phyloP scores from a whole-genome alignment of 352 stramenopile species.

The Plasmopara muralis region DNA sequence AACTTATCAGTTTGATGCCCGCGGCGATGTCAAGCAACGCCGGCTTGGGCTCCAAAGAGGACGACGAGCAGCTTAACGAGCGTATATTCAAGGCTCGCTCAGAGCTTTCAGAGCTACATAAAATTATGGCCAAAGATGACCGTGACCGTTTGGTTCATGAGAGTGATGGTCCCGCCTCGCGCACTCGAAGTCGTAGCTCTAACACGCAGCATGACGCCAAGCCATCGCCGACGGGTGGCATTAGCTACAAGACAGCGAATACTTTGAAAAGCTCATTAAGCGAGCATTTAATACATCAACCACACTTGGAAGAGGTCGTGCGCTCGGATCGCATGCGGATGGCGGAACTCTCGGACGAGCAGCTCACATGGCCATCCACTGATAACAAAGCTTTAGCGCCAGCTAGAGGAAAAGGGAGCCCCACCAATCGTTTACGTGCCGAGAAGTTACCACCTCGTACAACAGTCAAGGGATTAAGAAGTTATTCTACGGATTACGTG shows the following conservation, averaged over 20 bases:
- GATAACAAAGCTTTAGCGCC: slow-evolving; percentile 11
- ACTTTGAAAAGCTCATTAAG: slow-evolving; percentile 24
- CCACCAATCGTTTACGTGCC: slow-evolving; percentile 14
- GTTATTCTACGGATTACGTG: slow-evolving; percentile 67
- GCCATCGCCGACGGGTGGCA: slow-evolving; percentile 8
- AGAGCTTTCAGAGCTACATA: slow-evolving; percentile 44
- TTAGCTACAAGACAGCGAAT: slow-evolving; percentile 32
- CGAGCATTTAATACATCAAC: slow-evolving; percentile 47
- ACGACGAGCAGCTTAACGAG: slow-evolving; percentile 45
- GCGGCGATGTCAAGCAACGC: slow-evolving; percentile 18
- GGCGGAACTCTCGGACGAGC: slow-evolving; percentile 68
- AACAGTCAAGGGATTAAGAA: slow-evolving; percentile 51
- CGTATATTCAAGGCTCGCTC: slow-evolving; percentile 47
- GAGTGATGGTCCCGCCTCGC: slow-evolving; percentile 22
- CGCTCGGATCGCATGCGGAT: slow-evolving; percentile 70
- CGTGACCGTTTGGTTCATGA: slow-evolving; percentile 16
- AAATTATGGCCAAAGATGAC: slow-evolving; percentile 36
- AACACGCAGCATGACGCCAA: slow-evolving; percentile 8
- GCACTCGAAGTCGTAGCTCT: slow-evolving; percentile 23
- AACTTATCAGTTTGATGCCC: slow-evolving; percentile 8
- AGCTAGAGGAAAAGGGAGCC: slow-evolving; percentile 22
- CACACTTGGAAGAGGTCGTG: slow-evolving; percentile 31
- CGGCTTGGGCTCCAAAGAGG: slow-evolving; percentile 13
- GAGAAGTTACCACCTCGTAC: slow-evolving; percentile 35
- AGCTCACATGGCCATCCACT: slow-evolving; percentile 36